phyloP scores from a whole-genome alignment of 1,284 basidiomycete species.

The Vanrija sp. region DNA sequence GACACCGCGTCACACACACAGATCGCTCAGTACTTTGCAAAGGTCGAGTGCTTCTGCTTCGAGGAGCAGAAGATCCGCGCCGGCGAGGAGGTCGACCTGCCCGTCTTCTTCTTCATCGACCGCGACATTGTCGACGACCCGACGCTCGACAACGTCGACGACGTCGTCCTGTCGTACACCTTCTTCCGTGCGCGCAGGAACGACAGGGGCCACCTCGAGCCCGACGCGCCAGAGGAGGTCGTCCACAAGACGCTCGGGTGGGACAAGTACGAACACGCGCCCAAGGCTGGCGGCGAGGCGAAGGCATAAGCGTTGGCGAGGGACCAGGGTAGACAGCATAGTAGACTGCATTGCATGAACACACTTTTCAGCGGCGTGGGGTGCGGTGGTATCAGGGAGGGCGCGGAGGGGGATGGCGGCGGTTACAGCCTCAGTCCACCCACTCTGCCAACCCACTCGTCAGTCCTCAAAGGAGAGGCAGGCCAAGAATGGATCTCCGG shows the following conservation, averaged over 20 bases:
- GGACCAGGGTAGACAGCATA: background rate
- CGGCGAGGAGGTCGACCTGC: conserved; percentile 96
- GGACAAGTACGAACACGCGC: conserved; percentile 41
- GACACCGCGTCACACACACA: conserved; percentile 41
- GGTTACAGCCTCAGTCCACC: no score
- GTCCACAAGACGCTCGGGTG: conserved; percentile 73
- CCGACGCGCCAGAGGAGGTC: conserved; percentile 73
- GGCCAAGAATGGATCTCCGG: no score
- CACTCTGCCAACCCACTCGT: no score
- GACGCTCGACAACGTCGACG: conserved; percentile 75
- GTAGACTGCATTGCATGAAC: background rate
- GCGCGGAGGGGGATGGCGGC: no score
- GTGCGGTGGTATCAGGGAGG: no score
- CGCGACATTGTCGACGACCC: conserved; percentile 93
- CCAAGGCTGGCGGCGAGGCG: background rate
- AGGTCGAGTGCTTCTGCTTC: conserved; percentile 99
- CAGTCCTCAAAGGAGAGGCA: no score
- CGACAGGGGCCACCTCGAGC: conserved; percentile 72
- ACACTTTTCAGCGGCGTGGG: background rate
- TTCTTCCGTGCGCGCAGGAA: conserved; percentile 90
- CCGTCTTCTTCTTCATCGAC: conserved; percentile 98
- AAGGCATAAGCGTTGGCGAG: background rate
- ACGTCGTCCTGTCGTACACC: conserved; percentile 92
- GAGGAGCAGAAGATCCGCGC: conserved; percentile 96
- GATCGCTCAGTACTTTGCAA: conserved; percentile 98